A percentile compares a stretch with the other conserved stretches of the same genome.
phyloP scores from a whole-genome alignment of 2,329 filamentous ascomycete species.

The Fusarium musae region DNA sequence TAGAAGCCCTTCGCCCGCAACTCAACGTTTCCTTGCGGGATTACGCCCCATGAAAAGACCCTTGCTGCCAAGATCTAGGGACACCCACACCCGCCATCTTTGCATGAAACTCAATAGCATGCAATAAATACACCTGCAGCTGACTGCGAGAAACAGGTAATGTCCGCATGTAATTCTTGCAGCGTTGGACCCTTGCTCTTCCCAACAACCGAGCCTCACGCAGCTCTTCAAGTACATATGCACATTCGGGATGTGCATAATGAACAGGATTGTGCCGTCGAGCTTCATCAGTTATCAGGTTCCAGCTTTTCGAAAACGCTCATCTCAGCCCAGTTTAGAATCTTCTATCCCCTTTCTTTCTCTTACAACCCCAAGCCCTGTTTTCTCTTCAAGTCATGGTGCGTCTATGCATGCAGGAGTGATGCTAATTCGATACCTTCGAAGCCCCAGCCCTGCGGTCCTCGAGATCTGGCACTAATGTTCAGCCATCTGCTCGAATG shows the following conservation, averaged over 20 bases:
- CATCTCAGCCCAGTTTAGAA: background rate
- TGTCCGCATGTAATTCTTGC: background rate
- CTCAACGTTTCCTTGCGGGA: conserved; percentile 2
- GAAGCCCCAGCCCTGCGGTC: conserved; percentile 2
- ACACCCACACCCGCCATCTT: conserved; percentile 30
- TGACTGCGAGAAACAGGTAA: background rate
- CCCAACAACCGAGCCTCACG: conserved; percentile 19
- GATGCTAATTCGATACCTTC: conserved; percentile 18
- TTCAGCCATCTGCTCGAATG: conserved; percentile 16
- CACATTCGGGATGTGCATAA: conserved; percentile 14
- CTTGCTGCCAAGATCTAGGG: conserved; percentile 29
- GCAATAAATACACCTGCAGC: conserved; percentile 12
- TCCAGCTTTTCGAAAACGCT: background rate
- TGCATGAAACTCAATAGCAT: background rate
- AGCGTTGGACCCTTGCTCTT: background rate
- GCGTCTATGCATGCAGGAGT: background rate
- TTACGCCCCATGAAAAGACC: conserved; percentile 10
- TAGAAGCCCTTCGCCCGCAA: conserved; percentile 6
- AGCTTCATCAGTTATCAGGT: conserved; percentile 14
- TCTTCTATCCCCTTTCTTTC: background rate
- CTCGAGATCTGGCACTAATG: conserved; percentile 25
- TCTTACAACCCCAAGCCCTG: conserved; percentile 2
- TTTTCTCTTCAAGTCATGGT: conserved; percentile 11
- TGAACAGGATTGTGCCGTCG: conserved; percentile 4
- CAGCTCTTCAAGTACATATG: background rate